phyloP scores from a whole-genome alignment of 2,329 filamentous ascomycete genomes.

The Plenodomus biglobosus region DNA sequence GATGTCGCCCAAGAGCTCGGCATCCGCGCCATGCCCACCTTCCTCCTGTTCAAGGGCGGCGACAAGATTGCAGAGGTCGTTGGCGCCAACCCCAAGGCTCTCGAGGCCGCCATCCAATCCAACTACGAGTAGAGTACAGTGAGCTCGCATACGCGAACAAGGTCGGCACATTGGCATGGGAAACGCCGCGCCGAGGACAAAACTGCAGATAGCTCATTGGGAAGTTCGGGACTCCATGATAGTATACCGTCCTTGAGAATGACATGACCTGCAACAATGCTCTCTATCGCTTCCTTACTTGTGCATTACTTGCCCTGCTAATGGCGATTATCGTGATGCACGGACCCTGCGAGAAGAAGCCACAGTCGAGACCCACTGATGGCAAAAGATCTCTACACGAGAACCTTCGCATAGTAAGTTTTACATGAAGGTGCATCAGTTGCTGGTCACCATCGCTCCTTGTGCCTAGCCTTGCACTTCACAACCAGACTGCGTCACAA shows the following conservation, averaged over 20 bases:
- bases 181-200: neutral
- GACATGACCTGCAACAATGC: conserved; percentile 7
- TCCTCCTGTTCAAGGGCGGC: conserved; percentile 80
- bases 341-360: neutral
- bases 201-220: neutral
- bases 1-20: conserved; percentile 75
- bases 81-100: conserved; percentile 74
- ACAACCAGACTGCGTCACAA: too few species aligned
- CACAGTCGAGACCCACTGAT: neutral
- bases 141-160: conserved; percentile 8
- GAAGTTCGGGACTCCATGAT: conserved; percentile 16
- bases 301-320: neutral
- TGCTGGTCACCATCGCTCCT: too few species aligned
- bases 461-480: too few species aligned
- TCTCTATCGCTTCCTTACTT: neutral
- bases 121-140: conserved; percentile 28
- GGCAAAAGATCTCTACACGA: neutral
- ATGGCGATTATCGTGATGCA: neutral
- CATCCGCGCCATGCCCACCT: conserved; percentile 91
- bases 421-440: too few species aligned
- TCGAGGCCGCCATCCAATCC: conserved; percentile 57
- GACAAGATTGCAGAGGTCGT: conserved; percentile 72
- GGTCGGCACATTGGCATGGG: conserved; percentile 13
- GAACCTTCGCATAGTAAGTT: too few species aligned
- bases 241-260: conserved; percentile 18